Evolutionary conservation across 75 land plant species (phyloP).

Genomic region (Pinus tabuliformis): DNA sequence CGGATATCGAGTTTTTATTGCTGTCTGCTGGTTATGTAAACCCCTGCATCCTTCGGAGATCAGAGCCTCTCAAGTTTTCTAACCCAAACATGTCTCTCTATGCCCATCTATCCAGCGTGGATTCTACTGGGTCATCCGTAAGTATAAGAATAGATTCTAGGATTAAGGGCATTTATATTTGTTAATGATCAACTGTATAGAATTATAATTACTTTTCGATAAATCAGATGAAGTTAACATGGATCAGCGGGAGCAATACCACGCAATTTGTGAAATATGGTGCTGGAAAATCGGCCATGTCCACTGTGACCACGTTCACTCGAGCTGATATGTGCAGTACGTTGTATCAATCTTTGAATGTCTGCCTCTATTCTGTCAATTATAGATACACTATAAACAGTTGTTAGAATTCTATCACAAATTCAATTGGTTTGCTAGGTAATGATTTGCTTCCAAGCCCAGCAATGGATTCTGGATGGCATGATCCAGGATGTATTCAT

Average conservation of each 20-base stretch:
- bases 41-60: slow-evolving; percentile 59
- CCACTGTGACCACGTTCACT: slow-evolving; percentile 55
- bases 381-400: neutral
- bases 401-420: neutral
- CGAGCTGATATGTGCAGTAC: slow-evolving; percentile 72
- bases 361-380: neutral
- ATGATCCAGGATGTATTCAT: slow-evolving; percentile 90
- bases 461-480: slow-evolving; percentile 93
- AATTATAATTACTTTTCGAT: neutral
- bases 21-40: slow-evolving; percentile 63
- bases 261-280: slow-evolving; percentile 61
- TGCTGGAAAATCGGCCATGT: slow-evolving; percentile 22
- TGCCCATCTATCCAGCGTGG: slow-evolving; percentile 68
- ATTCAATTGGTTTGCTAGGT: neutral
- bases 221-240: slow-evolving; percentile 73
- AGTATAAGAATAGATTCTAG: neutral
- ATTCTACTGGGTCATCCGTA: slow-evolving; percentile 74
- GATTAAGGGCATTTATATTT: neutral
- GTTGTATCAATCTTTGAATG: neutral
- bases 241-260: slow-evolving; percentile 66
- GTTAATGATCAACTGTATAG: neutral
- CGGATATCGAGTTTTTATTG: slow-evolving; percentile 69
- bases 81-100: slow-evolving; percentile 65
- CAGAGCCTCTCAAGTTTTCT: slow-evolving; percentile 45
- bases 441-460: slow-evolving; percentile 32